Percentiles rank a stretch among this genome's conserved stretches.
These are phyloP conservation scores for Phascolomyces articulosus DNA, from an alignment of 371 early-diverging fungal species.

Conservation along the genomic window DNA sequence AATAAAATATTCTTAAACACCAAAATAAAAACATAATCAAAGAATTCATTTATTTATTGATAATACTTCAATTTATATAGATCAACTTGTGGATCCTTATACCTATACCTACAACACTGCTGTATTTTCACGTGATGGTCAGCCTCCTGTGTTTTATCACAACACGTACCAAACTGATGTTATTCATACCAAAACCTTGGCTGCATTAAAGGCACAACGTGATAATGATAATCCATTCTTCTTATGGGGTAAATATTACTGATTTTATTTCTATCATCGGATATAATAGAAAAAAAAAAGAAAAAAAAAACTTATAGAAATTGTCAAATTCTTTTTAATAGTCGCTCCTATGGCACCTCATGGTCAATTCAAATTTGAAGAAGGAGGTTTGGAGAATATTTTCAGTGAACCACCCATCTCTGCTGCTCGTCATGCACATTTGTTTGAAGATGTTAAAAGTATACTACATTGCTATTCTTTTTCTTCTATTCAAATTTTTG, in stretches of 20 bases:
- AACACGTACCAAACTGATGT: constrained; percentile 66
- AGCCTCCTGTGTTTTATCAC: constrained; percentile 47
- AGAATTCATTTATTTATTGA: too few relatives aligned
- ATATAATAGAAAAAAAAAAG: too few relatives aligned
- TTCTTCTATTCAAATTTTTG: constrained; percentile 14
- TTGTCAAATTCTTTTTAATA: not conserved
- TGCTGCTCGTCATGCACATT: constrained; percentile 50
- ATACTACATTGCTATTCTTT: not conserved
- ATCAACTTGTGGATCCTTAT: constrained; percentile 65
- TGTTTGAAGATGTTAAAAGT: constrained; percentile 58
- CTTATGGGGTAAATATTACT: constrained; percentile 39
- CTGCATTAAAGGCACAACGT: constrained; percentile 47
- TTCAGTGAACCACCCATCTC: constrained; percentile 48
- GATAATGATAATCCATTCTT: constrained; percentile 59
- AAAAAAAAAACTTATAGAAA: too few relatives aligned
- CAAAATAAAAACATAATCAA: not conserved
- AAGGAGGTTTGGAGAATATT: constrained; percentile 13
- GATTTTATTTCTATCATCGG: not conserved
- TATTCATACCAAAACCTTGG: constrained; percentile 59
- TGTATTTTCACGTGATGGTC: constrained; percentile 62
- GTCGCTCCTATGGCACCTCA: constrained; percentile 34
- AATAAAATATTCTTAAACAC: not conserved
- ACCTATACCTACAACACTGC: constrained; percentile 63
- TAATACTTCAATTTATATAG: constrained; percentile 11
- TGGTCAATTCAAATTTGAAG: constrained; percentile 36